phyloP scores from a whole-genome alignment of 2,329 filamentous ascomycete species.

The Colletotrichum theobromicola region DNA sequence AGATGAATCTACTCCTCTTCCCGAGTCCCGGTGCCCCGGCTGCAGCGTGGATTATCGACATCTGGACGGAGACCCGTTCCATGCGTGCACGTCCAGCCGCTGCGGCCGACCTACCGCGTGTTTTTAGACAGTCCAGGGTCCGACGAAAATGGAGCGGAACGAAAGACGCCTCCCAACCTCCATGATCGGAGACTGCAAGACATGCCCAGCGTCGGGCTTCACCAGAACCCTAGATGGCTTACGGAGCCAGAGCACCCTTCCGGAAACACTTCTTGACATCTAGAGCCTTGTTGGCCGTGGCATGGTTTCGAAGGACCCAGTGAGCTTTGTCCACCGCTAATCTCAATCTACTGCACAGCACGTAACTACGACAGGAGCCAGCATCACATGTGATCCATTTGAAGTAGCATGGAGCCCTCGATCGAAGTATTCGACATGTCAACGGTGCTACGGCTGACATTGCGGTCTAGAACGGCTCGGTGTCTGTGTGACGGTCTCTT shows the following conservation, averaged over 20 bases:
- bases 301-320: neutral
- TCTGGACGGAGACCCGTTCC: neutral
- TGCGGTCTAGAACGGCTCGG: neutral
- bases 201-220: neutral
- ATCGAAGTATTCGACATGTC: neutral
- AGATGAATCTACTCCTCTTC: neutral
- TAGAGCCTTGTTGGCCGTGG: neutral
- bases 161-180: conserved; percentile 8
- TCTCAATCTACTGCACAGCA: neutral
- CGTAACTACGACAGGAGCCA: neutral
- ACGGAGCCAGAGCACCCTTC: neutral
- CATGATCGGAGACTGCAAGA: conserved; percentile 18
- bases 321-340: conserved; percentile 20
- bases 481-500: neutral
- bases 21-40: neutral
- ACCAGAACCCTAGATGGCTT: neutral
- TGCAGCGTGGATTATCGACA: neutral
- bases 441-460: neutral
- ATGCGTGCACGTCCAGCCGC: neutral
- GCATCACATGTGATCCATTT: conserved; percentile 8
- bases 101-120: neutral
- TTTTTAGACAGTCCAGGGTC: neutral
- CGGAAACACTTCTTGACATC: neutral
- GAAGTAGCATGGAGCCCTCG: neutral
- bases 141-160: conserved; percentile 21